Evolutionary conservation across 352 stramenopile genomes (phyloP).

Genomic region (Albugo candida): DNA sequence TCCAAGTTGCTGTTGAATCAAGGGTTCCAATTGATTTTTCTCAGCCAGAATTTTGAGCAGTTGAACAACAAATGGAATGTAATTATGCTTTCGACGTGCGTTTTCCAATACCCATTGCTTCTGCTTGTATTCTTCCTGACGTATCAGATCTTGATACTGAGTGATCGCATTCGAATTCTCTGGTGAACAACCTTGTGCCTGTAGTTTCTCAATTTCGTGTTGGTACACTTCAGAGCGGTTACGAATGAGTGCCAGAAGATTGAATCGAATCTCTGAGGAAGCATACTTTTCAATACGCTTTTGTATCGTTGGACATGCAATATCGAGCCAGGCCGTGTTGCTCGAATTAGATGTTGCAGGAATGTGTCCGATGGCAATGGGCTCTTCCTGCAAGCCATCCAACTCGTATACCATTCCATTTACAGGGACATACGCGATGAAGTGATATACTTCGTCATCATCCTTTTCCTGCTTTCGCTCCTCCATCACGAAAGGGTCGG

Average conservation of each 20-base stretch:
- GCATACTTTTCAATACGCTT: constrained; percentile 83
- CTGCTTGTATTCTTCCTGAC: constrained; percentile 43
- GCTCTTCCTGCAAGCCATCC: constrained; percentile 83
- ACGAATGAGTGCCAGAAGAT: constrained; percentile 86
- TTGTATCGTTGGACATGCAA: constrained; percentile 86
- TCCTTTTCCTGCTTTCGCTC: constrained; percentile 51
- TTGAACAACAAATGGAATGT: constrained; percentile 89
- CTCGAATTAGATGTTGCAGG: constrained; percentile 4
- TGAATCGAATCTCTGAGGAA: constrained; percentile 90
- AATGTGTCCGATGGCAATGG: constrained; percentile 70
- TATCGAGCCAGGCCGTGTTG: constrained; percentile 50
- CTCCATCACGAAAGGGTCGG: constrained; percentile 67
- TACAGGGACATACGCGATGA: constrained; percentile 88
- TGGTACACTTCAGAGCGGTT: constrained; percentile 46
- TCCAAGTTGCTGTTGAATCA: constrained; percentile 43
- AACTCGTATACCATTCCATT: constrained; percentile 88
- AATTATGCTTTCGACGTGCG: constrained; percentile 89
- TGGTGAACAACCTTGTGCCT: constrained; percentile 13
- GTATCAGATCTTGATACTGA: constrained; percentile 30
- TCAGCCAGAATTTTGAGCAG: constrained; percentile 85
- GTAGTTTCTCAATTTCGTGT: constrained; percentile 21
- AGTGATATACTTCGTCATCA: constrained; percentile 91
- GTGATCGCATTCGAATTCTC: constrained; percentile 15
- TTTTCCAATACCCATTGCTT: constrained; percentile 81
- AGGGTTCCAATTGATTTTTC: constrained; percentile 64